phyloP scores from a whole-genome alignment of 169 alveolate genomes.

The Perkinsus olseni region DNA sequence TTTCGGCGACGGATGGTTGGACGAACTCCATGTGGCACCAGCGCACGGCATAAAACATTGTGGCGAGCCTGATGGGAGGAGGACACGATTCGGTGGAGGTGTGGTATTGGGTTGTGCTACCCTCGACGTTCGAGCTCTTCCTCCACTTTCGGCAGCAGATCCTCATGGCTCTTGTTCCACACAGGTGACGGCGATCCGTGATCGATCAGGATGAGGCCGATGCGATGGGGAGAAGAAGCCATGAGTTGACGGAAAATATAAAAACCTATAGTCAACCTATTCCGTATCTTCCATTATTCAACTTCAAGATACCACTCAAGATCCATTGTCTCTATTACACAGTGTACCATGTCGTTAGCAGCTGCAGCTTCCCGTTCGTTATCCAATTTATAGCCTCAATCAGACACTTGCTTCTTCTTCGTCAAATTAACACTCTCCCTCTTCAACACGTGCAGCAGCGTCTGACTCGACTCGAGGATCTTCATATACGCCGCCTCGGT shows the following conservation, averaged over 20 bases:
- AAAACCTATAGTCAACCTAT: neutral
- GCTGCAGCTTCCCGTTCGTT: too few species aligned
- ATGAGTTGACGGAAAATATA: too few species aligned
- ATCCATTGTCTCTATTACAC: neutral
- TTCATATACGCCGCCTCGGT: conserved; percentile 64
- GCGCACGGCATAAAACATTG: neutral
- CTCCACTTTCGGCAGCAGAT: neutral
- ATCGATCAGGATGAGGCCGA: neutral
- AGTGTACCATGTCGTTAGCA: too few species aligned
- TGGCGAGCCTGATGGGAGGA: neutral
- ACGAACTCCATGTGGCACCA: neutral
- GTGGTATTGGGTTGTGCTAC: neutral
- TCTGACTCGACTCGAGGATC: conserved; percentile 80
- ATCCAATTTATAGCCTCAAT: too few species aligned
- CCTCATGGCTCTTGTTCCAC: neutral
- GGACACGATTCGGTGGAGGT: neutral
- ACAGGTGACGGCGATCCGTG: neutral
- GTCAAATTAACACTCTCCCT: conserved; percentile 63
- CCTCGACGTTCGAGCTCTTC: neutral
- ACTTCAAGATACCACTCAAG: neutral
- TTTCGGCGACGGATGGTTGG: neutral
- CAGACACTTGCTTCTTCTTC: conserved; percentile 45
- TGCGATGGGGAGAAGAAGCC: neutral
- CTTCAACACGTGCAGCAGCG: conserved; percentile 77
- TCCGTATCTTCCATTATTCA: neutral